These are phyloP conservation scores for Deinandra increscens DNA, from an alignment of 129 eudicot genomes.

Conservation along the genomic window DNA sequence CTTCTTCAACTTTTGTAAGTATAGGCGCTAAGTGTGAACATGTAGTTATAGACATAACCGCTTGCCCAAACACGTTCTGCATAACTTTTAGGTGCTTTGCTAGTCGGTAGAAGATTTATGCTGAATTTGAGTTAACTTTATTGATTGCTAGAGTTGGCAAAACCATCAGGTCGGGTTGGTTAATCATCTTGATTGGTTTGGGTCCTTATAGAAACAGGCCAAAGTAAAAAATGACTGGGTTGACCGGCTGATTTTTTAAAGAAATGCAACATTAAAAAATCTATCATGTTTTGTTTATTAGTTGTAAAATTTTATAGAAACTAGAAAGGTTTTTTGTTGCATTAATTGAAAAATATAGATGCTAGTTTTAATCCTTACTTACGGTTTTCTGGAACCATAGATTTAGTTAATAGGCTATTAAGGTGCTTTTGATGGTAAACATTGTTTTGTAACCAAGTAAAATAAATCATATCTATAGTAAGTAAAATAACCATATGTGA, in stretches of 20 bases:
- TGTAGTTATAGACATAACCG: background rate
- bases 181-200: background rate
- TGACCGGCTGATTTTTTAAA: background rate
- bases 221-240: no score
- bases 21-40: background rate
- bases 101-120: slow-evolving; percentile 4
- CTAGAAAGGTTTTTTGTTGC: background rate
- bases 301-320: no score
- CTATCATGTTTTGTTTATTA: background rate
- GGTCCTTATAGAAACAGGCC: background rate
- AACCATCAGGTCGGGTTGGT: background rate
- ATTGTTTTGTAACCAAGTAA: background rate
- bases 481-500: no score
- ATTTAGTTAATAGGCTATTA: no score
- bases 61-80: background rate
- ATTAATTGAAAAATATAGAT: background rate
- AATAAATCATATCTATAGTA: no score
- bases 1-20: slow-evolving; percentile 43
- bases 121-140: background rate
- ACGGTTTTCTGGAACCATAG: background rate
- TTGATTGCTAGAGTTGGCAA: background rate
- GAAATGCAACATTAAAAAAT: background rate
- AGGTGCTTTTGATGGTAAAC: background rate
- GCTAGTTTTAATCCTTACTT: background rate
- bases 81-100: background rate